These are phyloP conservation scores for Hypoxylon intermedium DNA, from an alignment of 495 filamentous ascomycete species.

Conservation along the genomic window DNA sequence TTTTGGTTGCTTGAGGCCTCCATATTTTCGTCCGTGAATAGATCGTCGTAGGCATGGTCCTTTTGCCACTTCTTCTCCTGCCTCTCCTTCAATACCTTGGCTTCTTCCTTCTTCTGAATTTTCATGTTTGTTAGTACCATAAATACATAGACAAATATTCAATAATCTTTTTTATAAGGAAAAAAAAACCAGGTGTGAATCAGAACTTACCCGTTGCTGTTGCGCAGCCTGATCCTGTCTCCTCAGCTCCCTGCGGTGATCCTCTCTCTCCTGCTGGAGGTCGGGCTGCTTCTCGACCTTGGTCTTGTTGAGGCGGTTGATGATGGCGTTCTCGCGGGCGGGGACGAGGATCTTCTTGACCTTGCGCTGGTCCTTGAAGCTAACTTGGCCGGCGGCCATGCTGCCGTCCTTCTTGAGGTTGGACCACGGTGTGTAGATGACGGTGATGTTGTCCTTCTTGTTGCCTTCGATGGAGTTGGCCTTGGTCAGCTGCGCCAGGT, in stretches of 20 bases:
- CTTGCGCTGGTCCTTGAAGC: conserved; percentile 87
- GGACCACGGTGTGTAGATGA: conserved; percentile 98
- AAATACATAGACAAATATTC: neutral
- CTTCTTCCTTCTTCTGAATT: conserved; percentile 78
- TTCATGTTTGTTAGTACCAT: conserved; percentile 1
- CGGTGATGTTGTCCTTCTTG: conserved; percentile 95
- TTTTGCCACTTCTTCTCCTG: conserved; percentile 91
- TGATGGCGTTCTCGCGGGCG: conserved; percentile 80
- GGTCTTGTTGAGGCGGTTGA: conserved; percentile 98
- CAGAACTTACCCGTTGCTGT: conserved; percentile 68
- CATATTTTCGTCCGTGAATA: conserved; percentile 73
- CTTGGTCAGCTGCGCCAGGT: conserved; percentile 95
- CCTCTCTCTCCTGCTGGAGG: conserved; percentile 78
- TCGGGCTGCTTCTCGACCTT: conserved; percentile 85
- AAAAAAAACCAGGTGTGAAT: too few species aligned
- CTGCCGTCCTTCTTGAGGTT: conserved; percentile 95
- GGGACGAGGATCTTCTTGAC: conserved; percentile 81
- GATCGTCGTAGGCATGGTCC: conserved; percentile 92
- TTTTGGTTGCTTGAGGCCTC: conserved; percentile 72
- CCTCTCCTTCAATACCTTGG: conserved; percentile 74
- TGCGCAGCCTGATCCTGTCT: conserved; percentile 70
- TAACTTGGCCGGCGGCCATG: conserved; percentile 94
- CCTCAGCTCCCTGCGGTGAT: conserved; percentile 69
- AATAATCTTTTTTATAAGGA: too few species aligned
- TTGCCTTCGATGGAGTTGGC: conserved; percentile 99